These are phyloP conservation scores for Kwoniella sp. DNA, from an alignment of 768 basidiomycete genomes.

Conservation along the genomic window DNA sequence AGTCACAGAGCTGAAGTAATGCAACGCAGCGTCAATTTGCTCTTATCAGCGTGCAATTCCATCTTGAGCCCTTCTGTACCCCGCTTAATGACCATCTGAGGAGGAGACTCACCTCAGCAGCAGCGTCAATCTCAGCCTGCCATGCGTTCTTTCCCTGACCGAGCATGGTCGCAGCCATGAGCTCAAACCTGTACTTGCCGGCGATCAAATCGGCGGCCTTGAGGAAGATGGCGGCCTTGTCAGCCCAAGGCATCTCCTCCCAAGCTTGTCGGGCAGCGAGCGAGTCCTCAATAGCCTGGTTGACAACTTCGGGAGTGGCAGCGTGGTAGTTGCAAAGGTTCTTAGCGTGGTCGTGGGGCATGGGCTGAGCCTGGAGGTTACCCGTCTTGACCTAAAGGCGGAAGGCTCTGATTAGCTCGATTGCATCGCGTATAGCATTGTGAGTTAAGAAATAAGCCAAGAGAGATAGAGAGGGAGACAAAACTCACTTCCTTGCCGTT, in stretches of 20 bases:
- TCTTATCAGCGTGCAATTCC: background rate
- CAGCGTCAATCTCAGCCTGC: constrained; percentile 99
- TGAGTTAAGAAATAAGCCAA: too few relatives aligned
- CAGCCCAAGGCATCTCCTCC: constrained; percentile 95
- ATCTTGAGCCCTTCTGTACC: too few relatives aligned
- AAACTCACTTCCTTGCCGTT: constrained; percentile 77
- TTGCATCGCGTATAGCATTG: background rate
- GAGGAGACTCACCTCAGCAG: constrained; percentile 85
- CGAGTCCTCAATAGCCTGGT: constrained; percentile 80
- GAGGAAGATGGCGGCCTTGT: constrained; percentile 95
- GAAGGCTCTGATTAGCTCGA: background rate
- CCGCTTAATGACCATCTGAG: too few relatives aligned
- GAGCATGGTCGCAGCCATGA: constrained; percentile 94
- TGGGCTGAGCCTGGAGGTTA: constrained; percentile 72
- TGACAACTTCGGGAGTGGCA: constrained; percentile 75
- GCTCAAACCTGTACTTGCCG: constrained; percentile 92
- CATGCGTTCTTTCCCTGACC: constrained; percentile 99
- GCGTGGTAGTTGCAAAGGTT: constrained; percentile 85
- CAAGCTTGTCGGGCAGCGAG: constrained; percentile 82
- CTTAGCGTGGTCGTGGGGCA: constrained; percentile 82
- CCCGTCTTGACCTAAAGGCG: constrained; percentile 73
- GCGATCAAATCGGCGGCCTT: constrained; percentile 95
- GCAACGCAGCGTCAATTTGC: background rate
- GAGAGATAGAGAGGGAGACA: constrained; percentile 4
- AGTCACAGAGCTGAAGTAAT: constrained; percentile 70